phyloP scores from a whole-genome alignment of 768 basidiomycete species.

The Leccinum uliginosum region DNA sequence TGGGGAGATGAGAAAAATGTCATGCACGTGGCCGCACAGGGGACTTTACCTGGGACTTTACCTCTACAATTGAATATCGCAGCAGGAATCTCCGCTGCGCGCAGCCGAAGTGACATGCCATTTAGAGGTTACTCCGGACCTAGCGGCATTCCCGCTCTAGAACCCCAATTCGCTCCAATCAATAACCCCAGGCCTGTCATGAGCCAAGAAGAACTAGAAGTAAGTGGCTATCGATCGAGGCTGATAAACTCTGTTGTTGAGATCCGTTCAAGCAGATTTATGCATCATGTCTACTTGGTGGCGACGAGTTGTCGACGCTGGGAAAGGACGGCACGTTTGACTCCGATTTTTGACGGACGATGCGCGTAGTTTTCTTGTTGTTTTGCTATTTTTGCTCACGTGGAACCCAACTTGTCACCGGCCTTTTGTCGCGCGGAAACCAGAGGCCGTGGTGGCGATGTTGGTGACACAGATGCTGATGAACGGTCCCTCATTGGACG shows the following conservation, averaged over 20 bases:
- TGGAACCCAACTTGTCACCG: neutral
- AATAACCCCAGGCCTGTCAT: neutral
- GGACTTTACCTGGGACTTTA: neutral
- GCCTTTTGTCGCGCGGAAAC: neutral
- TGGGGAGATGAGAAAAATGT: neutral
- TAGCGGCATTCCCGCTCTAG: neutral
- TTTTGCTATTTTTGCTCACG: neutral
- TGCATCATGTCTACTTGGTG: constrained; percentile 35
- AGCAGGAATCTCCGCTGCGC: neutral
- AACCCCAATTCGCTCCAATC: neutral
- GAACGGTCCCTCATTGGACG: neutral
- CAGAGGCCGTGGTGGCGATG: neutral
- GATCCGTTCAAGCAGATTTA: constrained; percentile 24
- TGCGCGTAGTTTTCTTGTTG: neutral
- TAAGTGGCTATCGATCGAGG: constrained; percentile 1
- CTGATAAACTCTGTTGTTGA: neutral
- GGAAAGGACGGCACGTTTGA: constrained; percentile 28
- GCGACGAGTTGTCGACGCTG: constrained; percentile 32
- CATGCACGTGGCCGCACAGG: neutral
- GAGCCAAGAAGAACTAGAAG: constrained; percentile 22
- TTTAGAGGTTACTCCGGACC: neutral
- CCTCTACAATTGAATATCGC: neutral
- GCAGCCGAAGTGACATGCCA: neutral
- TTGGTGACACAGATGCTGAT: neutral
- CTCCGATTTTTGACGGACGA: constrained; percentile 22